A percentile compares a stretch with the other conserved stretches of the same genome.
Evolutionary conservation across 306 rosid genomes (phyloP).

Genomic region (Arachis hypogaea): DNA sequence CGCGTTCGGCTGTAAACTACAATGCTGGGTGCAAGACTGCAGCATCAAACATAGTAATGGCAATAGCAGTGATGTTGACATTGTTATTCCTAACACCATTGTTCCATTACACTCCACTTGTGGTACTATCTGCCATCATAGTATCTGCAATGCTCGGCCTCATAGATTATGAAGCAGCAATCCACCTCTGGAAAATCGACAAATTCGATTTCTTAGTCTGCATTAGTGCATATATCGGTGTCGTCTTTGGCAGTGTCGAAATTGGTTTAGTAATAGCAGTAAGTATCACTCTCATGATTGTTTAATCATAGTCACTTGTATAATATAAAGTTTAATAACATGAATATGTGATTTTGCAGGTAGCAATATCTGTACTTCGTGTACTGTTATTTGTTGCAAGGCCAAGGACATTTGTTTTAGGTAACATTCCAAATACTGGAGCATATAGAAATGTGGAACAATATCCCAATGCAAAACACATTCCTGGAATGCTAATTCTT

Average conservation of each 20-base stretch:
- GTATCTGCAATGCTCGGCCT: conserved; percentile 92
- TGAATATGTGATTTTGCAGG: conserved; percentile 54
- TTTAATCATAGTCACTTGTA: not conserved
- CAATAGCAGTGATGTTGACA: conserved; percentile 87
- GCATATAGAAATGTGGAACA: conserved; percentile 75
- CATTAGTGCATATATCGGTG: conserved; percentile 75
- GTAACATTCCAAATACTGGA: conserved; percentile 72
- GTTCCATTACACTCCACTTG: conserved; percentile 92
- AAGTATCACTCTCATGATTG: conserved; percentile 29
- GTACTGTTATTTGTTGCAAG: conserved; percentile 71
- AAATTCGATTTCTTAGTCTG: conserved; percentile 87
- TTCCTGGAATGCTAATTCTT: conserved; percentile 83
- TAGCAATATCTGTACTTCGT: conserved; percentile 67
- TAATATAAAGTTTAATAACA: not conserved
- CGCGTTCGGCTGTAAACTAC: conserved; percentile 88
- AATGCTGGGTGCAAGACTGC: conserved; percentile 98
- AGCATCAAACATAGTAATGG: conserved; percentile 83
- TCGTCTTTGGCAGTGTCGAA: conserved; percentile 83
- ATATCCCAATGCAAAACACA: conserved; percentile 62
- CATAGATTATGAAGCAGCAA: conserved; percentile 78
- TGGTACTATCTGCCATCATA: conserved; percentile 80
- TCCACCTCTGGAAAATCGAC: conserved; percentile 90
- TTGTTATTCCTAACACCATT: conserved; percentile 83
- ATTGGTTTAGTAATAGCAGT: conserved; percentile 84
- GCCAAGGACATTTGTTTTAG: conserved; percentile 68